These are phyloP conservation scores for Diaporthe citri DNA, from an alignment of 2,329 filamentous ascomycete genomes.

Conservation along the genomic window DNA sequence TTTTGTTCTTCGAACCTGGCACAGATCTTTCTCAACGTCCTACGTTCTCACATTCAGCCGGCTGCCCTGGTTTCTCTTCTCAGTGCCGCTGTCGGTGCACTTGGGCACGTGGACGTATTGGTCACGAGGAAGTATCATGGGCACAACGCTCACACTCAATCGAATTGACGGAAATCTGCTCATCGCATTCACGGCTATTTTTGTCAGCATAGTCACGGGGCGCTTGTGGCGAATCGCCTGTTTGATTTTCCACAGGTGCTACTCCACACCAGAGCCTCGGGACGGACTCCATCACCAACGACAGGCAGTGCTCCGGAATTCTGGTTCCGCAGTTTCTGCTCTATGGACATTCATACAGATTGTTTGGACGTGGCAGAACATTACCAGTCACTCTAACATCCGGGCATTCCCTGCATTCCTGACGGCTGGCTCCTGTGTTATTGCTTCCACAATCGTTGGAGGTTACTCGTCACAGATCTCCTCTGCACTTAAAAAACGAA, in stretches of 20 bases:
- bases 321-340: neutral
- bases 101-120: conserved; percentile 48
- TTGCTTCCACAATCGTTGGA: conserved; percentile 11
- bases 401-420: neutral
- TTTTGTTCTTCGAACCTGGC: too few relatives aligned
- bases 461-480: conserved; percentile 29
- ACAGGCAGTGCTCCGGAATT: conserved; percentile 38
- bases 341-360: neutral
- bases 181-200: conserved; percentile 51
- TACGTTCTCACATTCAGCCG: too few relatives aligned
- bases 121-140: conserved; percentile 47
- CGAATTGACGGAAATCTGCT: conserved; percentile 48
- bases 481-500: neutral
- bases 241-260: conserved; percentile 41
- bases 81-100: neutral
- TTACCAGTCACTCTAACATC: neutral
- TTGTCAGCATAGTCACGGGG: conserved; percentile 45
- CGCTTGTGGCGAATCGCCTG: conserved; percentile 44
- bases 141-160: conserved; percentile 50
- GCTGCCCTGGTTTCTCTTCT: too few relatives aligned
- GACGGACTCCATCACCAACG: conserved; percentile 48
- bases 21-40: too few relatives aligned
- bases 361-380: neutral
- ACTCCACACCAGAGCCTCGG: conserved; percentile 40
- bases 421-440: neutral